Evolutionary conservation across 192 early-diverging fungal species (phyloP).

Genomic region (Coemansia sp.): DNA sequence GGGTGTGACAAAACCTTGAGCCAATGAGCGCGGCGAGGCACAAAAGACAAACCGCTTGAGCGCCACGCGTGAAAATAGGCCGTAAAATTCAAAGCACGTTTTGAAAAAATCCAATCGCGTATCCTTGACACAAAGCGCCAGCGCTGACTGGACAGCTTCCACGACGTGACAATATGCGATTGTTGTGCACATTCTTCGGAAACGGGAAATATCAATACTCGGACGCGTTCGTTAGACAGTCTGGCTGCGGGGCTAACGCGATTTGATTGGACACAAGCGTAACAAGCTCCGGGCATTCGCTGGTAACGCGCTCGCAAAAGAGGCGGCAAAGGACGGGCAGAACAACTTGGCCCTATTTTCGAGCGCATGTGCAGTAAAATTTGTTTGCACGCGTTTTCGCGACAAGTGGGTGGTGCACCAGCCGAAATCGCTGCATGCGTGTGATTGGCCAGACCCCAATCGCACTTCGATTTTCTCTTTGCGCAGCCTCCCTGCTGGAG

Average conservation of each 20-base stretch:
- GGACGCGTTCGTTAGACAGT: not conserved
- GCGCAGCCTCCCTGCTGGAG: not conserved
- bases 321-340: not conserved
- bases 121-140: constrained; percentile 1
- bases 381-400: constrained; percentile 7
- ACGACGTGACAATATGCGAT: not conserved
- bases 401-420: not conserved
- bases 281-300: not conserved
- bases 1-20: constrained; percentile 1
- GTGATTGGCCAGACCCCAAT: constrained; percentile 15
- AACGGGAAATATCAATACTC: not conserved
- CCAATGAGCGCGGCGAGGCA: constrained; percentile 3
- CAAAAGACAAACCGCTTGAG: not conserved
- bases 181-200: not conserved
- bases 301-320: not conserved
- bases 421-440: not conserved
- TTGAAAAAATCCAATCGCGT: constrained; percentile 7
- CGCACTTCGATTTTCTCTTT: constrained; percentile 25
- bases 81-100: not conserved
- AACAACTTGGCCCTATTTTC: not conserved
- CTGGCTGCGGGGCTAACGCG: not conserved
- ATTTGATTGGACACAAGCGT: constrained; percentile 3
- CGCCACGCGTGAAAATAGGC: not conserved
- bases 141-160: constrained; percentile 2
- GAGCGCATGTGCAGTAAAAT: not conserved